phyloP scores from a whole-genome alignment of 108 stramenopile genomes.

The Skeletonema potamos region DNA sequence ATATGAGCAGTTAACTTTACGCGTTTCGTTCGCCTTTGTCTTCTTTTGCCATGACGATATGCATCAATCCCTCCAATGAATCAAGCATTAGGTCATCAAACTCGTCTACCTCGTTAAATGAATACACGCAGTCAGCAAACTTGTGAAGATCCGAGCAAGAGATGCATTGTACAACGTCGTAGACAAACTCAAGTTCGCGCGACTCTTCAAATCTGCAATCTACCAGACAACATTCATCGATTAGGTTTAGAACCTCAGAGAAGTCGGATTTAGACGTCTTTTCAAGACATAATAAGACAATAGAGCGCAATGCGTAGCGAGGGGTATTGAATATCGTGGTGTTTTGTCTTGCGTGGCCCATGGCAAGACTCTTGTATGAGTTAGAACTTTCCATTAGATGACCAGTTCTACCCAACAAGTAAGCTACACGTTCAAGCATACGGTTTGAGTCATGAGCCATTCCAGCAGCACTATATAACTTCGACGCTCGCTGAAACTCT shows the following conservation, averaged over 20 bases:
- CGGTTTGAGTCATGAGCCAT: constrained; percentile 8
- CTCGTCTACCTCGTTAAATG: constrained; percentile 1
- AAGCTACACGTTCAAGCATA: constrained; percentile 20
- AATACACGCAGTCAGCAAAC: constrained; percentile 32
- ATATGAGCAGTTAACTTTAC: too few species aligned
- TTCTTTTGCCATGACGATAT: background rate
- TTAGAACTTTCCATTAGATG: constrained; percentile 14
- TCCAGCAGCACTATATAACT: constrained; percentile 29
- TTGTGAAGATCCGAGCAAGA: constrained; percentile 4
- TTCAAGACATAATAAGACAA: constrained; percentile 10
- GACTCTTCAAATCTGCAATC: constrained; percentile 43
- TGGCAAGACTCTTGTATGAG: constrained; percentile 25
- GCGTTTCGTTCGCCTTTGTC: background rate
- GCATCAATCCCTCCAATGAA: constrained; percentile 15
- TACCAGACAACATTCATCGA: background rate
- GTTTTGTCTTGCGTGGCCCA: constrained; percentile 16
- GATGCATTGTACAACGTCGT: constrained; percentile 23
- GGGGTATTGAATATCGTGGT: constrained; percentile 26
- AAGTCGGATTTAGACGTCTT: constrained; percentile 1
- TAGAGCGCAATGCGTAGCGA: constrained; percentile 4
- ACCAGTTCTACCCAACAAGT: constrained; percentile 25
- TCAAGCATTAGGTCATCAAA: constrained; percentile 33
- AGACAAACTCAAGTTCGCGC: constrained; percentile 15
- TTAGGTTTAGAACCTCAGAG: constrained; percentile 10
- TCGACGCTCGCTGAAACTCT: constrained; percentile 33